phyloP scores from a whole-genome alignment of 2,329 filamentous ascomycete species.

The Cladosporium sp. region DNA sequence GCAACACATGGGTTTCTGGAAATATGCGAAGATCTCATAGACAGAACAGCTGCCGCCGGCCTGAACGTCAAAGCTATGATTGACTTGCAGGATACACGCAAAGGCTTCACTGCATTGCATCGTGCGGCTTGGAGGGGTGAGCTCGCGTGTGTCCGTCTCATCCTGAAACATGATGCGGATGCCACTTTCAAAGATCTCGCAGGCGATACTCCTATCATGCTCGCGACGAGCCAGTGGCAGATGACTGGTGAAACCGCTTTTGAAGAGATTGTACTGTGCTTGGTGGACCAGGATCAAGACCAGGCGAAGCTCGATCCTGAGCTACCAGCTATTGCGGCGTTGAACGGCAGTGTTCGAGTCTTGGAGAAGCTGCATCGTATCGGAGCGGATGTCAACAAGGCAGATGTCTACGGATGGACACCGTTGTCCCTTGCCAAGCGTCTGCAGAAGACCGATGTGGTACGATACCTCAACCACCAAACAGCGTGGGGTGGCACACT shows the following conservation, averaged over 20 bases:
- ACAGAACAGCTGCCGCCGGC: slow-evolving; percentile 22
- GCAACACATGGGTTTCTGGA: slow-evolving; percentile 24
- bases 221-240: slow-evolving; percentile 23
- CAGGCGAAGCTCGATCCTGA: slow-evolving; percentile 22
- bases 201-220: slow-evolving; percentile 23
- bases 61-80: slow-evolving; percentile 21
- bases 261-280: slow-evolving; percentile 22
- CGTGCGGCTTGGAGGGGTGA: slow-evolving; percentile 25
- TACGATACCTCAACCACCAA: slow-evolving; percentile 22
- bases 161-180: slow-evolving; percentile 23
- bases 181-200: slow-evolving; percentile 22
- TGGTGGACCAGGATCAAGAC: slow-evolving; percentile 20
- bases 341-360: slow-evolving; percentile 24
- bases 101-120: slow-evolving; percentile 26
- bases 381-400: slow-evolving; percentile 23
- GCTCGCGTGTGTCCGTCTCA: slow-evolving; percentile 22
- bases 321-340: slow-evolving; percentile 23
- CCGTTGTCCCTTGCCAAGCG: slow-evolving; percentile 23
- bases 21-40: slow-evolving; percentile 23
- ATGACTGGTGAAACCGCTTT: slow-evolving; percentile 20
- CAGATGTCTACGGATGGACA: slow-evolving; percentile 26
- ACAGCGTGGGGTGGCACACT: slow-evolving; percentile 22
- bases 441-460: slow-evolving; percentile 17
- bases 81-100: slow-evolving; percentile 24
- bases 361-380: slow-evolving; percentile 23